Base-by-base conservation (phyloP, 75 land plant genomes). In the Sequoiadendron giganteum region DNA sequence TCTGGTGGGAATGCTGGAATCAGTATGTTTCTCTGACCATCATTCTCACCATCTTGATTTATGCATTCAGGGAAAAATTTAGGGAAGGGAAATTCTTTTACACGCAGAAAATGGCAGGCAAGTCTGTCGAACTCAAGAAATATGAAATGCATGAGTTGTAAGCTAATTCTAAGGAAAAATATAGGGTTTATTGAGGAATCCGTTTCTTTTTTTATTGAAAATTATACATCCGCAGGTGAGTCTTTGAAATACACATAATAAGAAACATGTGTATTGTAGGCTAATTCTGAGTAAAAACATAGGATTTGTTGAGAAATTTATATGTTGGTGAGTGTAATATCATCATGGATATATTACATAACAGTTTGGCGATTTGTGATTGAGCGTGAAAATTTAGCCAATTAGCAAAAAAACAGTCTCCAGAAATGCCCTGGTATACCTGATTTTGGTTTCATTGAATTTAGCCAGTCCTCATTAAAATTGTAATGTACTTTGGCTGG, bases 1-100 rank as follows among this genome's bases (percentile, higher is more conserved):
- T 92, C 99, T 4, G 96, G 93, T 82, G 96, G 97, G 47, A 93
- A 92, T 52, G 95, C 99, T 85, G 99, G 99, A 82, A 98, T 98
- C 82, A 88, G 99, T 98, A 93, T 65, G 98, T 87, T 79, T 55
- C 10, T 88, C 73, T 19, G 43, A 72, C 52, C 77, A 30, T 38
- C 86, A 85, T 85, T 58, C 61, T 18, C n/a, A 85, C 18, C 49
- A n/a, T n/a, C 56, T 21, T 85, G 56, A 79, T 79, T 85, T 43
- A 48, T 48, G 34, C 19, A 30, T 85, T 85, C 61, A 28, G 56
- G 49, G 9, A 49, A 85, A 30, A 15, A 5, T 45, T 47, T 10
- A 14, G 34, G 10, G 86, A 21, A 47, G 16, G 25, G 68, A 84
- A 84, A 8, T 47, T 32, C 48, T 45, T 85, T 25, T 48, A 16